These are phyloP conservation scores for Curvularia eragrostidis DNA, from an alignment of 2,329 filamentous ascomycete genomes.

Conservation along the genomic window DNA sequence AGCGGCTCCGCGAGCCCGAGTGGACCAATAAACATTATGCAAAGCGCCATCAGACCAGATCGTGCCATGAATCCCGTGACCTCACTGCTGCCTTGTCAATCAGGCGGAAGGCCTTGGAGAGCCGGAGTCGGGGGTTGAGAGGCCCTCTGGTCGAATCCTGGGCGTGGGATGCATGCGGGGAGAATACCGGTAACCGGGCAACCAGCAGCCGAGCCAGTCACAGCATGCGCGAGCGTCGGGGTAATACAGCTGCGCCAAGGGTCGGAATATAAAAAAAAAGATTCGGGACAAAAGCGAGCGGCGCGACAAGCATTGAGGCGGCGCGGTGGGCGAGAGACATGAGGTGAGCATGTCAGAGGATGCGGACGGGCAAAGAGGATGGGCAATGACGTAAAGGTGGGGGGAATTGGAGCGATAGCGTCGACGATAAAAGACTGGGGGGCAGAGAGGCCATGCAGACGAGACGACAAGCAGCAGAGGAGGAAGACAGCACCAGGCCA, in stretches of 20 bases:
- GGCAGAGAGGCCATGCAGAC: constrained; percentile 11
- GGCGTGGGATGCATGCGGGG: constrained; percentile 1
- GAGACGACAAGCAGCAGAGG: background rate
- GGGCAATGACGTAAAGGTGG: constrained; percentile 14
- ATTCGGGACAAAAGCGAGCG: background rate
- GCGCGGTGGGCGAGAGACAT: background rate
- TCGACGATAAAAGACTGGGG: constrained; percentile 6
- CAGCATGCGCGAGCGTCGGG: constrained; percentile 12
- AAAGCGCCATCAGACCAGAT: background rate
- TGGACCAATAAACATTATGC: background rate
- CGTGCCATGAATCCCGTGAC: background rate
- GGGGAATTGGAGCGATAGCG: constrained; percentile 1
- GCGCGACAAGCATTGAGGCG: background rate
- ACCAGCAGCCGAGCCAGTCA: constrained; percentile 29
- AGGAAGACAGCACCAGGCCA: background rate
- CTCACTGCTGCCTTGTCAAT: background rate
- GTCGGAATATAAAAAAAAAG: constrained; percentile 17
- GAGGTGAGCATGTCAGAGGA: background rate
- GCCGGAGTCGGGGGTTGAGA: constrained; percentile 7
- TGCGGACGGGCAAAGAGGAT: background rate
- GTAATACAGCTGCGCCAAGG: constrained; percentile 7
- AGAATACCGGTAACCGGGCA: constrained; percentile 5
- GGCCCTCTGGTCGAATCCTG: background rate
- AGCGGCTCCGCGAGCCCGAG: constrained; percentile 1
- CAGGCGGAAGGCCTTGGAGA: constrained; percentile 11